These are phyloP conservation scores for Chaetomium fimeti DNA, from an alignment of 495 filamentous ascomycete genomes.

Conservation along the genomic window DNA sequence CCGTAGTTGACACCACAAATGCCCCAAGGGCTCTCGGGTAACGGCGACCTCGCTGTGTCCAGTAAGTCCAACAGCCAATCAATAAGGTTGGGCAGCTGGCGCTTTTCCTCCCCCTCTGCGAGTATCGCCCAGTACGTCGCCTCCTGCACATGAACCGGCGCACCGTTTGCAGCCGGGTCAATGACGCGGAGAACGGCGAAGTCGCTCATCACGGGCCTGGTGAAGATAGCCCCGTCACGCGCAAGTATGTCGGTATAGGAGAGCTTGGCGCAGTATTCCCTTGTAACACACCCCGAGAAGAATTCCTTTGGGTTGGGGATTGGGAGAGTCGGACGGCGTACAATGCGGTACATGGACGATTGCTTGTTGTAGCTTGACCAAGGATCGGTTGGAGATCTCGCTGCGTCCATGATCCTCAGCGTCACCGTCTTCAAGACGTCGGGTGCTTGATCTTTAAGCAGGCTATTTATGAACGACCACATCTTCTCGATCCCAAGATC, in stretches of 20 bases:
- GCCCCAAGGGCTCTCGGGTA: neutral
- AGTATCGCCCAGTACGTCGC: neutral
- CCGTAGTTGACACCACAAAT: conserved; percentile 3
- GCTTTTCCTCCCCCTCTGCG: neutral
- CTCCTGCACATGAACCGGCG: neutral
- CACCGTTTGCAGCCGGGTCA: no score
- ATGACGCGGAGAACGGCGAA: neutral
- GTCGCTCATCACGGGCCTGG: neutral
- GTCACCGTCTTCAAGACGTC: neutral
- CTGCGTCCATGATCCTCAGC: neutral
- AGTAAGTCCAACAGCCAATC: neutral
- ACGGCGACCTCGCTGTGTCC: neutral
- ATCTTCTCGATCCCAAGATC: no score
- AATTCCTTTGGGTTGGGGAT: neutral
- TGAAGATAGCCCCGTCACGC: neutral
- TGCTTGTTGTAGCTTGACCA: neutral
- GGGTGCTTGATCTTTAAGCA: neutral
- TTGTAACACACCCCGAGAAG: neutral
- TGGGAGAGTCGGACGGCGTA: neutral
- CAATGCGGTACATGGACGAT: neutral
- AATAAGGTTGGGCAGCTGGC: neutral
- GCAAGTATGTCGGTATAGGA: neutral
- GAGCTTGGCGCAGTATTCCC: neutral
- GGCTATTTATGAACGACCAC: no score
- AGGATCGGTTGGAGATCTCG: neutral